phyloP scores from a whole-genome alignment of 495 filamentous ascomycete genomes.

The Aspergillus heteromorphus region DNA sequence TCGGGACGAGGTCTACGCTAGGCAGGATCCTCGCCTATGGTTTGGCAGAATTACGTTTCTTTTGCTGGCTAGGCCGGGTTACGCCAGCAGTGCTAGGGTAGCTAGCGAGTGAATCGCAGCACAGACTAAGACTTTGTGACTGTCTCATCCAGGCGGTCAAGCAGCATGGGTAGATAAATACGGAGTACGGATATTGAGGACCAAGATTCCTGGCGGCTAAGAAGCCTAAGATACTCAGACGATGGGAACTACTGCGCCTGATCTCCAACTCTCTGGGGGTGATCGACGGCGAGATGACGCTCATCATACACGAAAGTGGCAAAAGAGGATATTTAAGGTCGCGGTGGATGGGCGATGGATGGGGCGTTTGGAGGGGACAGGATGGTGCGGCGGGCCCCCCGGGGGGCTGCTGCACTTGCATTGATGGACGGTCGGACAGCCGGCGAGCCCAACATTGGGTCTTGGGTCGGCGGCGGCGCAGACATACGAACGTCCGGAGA shows the following conservation, averaged over 20 bases:
- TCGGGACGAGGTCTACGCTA: background rate
- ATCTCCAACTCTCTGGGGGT: background rate
- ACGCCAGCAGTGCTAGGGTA: background rate
- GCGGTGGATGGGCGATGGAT: background rate
- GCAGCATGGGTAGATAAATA: background rate
- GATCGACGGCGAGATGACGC: background rate
- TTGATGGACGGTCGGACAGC: background rate
- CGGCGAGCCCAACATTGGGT: slow-evolving; percentile 1
- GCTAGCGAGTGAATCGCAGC: background rate
- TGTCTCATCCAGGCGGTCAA: background rate
- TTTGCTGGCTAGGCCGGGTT: slow-evolving; percentile 2
- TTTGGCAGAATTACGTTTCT: background rate
- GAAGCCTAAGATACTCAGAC: no score
- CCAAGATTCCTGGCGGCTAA: background rate
- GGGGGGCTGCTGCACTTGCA: no score
- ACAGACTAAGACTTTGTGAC: background rate
- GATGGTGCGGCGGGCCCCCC: background rate
- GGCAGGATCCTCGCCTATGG: background rate
- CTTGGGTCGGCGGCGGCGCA: background rate
- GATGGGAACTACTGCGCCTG: background rate
- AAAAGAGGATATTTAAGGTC: background rate
- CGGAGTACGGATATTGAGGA: no score
- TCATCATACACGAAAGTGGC: background rate
- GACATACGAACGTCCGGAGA: background rate
- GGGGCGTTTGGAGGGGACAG: background rate